A percentile compares a stretch with the other conserved stretches of the same genome.
phyloP scores from a whole-genome alignment of 2,329 filamentous ascomycete species.

The Sclerotinia spermophila region DNA sequence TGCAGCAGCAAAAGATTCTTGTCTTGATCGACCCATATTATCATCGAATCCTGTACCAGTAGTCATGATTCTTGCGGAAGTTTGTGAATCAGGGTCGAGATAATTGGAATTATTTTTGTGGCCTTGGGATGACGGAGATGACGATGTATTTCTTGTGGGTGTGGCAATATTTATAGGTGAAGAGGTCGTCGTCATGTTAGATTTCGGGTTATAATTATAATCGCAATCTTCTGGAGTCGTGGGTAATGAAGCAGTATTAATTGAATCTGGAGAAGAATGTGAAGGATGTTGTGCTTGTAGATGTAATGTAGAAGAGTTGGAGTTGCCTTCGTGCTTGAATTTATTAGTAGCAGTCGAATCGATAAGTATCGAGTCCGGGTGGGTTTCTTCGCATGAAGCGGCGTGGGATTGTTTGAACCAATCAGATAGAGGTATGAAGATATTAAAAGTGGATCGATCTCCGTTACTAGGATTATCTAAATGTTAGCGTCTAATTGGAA shows the following conservation, averaged over 20 bases:
- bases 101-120: slow-evolving; percentile 27
- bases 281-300: slow-evolving; percentile 2
- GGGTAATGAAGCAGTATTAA: not conserved
- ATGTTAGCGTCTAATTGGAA: not conserved
- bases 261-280: slow-evolving; percentile 3
- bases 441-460: not conserved
- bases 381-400: slow-evolving; percentile 10
- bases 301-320: slow-evolving; percentile 13
- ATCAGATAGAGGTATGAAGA: slow-evolving; percentile 8
- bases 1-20: slow-evolving; percentile 63
- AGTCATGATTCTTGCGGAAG: slow-evolving; percentile 51
- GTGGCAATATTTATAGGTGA: slow-evolving; percentile 38
- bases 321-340: not conserved
- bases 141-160: slow-evolving; percentile 36
- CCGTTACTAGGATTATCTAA: not conserved
- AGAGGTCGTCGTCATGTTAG: slow-evolving; percentile 36
- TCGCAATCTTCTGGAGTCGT: not conserved
- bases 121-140: slow-evolving; percentile 40
- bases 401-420: slow-evolving; percentile 17
- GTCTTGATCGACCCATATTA: slow-evolving; percentile 48
- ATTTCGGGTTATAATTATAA: slow-evolving; percentile 4
- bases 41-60: slow-evolving; percentile 51
- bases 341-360: not conserved
- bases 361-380: slow-evolving; percentile 9
- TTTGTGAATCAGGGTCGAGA: slow-evolving; percentile 33